These are phyloP conservation scores for Hericium alpestre DNA, from an alignment of 768 basidiomycete genomes.

Conservation along the genomic window DNA sequence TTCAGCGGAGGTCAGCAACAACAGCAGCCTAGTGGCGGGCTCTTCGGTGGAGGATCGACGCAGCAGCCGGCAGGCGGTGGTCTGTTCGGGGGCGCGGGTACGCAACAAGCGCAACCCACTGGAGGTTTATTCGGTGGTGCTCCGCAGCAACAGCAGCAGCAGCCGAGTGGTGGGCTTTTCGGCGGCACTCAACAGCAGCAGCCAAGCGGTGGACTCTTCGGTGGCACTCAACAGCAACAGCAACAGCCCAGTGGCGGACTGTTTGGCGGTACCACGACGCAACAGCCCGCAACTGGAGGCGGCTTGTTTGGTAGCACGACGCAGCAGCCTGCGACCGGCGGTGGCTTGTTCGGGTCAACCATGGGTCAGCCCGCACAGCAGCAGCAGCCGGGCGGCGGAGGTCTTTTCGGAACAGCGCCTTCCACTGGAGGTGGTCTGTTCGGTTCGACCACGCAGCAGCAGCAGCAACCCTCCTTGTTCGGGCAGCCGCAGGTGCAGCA, in stretches of 20 bases:
- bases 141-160: conserved; percentile 2
- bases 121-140: conserved; percentile 15
- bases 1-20: conserved; percentile 4
- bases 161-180: neutral
- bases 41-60: conserved; percentile 11
- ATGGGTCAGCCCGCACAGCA: neutral
- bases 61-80: conserved; percentile 16
- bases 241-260: neutral
- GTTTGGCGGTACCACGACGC: conserved; percentile 4
- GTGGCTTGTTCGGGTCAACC: conserved; percentile 17
- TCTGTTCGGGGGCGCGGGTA: conserved; percentile 18
- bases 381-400: conserved; percentile 6
- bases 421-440: conserved; percentile 9
- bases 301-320: conserved; percentile 12
- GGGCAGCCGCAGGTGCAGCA: conserved; percentile 10
- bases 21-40: conserved; percentile 13
- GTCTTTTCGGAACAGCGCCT: conserved; percentile 14
- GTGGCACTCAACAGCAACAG: conserved; percentile 1
- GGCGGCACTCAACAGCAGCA: conserved; percentile 5
- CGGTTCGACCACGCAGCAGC: neutral
- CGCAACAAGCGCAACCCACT: conserved; percentile 5
- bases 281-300: conserved; percentile 4
- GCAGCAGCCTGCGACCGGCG: conserved; percentile 5
- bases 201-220: conserved; percentile 12
- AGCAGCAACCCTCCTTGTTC: conserved; percentile 11